Base-by-base conservation (phyloP, 768 basidiomycete genomes). In the Russula vinacea region DNA sequence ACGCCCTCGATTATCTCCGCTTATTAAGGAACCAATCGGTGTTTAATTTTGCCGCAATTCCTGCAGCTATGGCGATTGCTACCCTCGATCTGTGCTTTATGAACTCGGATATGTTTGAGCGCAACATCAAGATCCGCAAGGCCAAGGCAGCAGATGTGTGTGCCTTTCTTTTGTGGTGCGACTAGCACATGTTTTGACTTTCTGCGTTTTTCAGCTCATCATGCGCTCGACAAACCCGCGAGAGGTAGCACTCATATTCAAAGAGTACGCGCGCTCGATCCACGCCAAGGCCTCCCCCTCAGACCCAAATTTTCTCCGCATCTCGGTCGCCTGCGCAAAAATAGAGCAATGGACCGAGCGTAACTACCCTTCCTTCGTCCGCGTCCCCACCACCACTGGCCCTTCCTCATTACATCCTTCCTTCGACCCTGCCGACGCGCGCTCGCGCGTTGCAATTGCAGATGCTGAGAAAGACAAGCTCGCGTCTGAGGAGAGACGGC, bases 1-100 rank as follows among this genome's bases (percentile, higher is more conserved):
- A 96, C 72, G 81, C 90, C 19, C 78, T 99, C 71, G 96, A 98
- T 73, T 98, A 98, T 74, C 82, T 98, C 68, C 80, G 83, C 45
- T 75, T 97, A 51, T 78, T 98, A 71, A 88, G 84, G 74, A 95
- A 91, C 76, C 95, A 98, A 77, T 89, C 82, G 62, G 87, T 97
- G 22, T 98, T 98, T 81, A 91, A 91, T 73, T 98, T 98, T 76
- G 94, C 92, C 69, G 93, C 96, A 0, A 90, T 98, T 63, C 96
- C 96, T 7, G 90, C 88, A 19, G 83, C 88, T 14, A 98, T 98
- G 95, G 94, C 96, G 0, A 88, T 99, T 67, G 95, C 96, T 11
- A 98, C 96, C 9, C 81, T 99, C 24, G 84, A 88, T 56, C 75
- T 92, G 52, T 96, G 94, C 74, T 98, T 94, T 78, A 94, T 92